A percentile compares a stretch with the other conserved stretches of the same genome.
Conservation (phyloP, 192 early-diverging fungal genomes). For the Coemansia sp. region DNA sequence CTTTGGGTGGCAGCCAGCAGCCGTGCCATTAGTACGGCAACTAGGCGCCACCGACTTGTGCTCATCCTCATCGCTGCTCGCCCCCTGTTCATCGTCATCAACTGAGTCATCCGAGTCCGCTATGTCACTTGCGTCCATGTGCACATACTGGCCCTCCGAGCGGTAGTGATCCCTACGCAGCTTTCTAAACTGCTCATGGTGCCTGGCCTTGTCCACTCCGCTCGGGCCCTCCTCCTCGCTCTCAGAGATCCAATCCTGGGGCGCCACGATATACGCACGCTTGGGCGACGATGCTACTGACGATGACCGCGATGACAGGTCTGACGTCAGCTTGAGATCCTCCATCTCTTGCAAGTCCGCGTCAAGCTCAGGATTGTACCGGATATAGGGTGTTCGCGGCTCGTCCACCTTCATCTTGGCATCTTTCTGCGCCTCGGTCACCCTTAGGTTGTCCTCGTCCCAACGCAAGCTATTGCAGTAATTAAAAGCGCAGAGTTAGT, state of each 20-base stretch:
- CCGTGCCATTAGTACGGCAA: neutral
- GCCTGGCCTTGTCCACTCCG: conserved; percentile 56
- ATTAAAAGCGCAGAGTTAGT: neutral
- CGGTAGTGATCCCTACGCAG: conserved; percentile 83
- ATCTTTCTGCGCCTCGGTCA: conserved; percentile 87
- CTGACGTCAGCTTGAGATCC: conserved; percentile 38
- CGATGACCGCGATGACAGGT: conserved; percentile 33
- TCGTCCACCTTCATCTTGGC: conserved; percentile 96
- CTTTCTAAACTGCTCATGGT: conserved; percentile 72
- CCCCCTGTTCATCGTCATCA: conserved; percentile 24
- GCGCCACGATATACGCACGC: conserved; percentile 44
- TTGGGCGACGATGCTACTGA: conserved; percentile 59
- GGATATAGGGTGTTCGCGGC: conserved; percentile 93
- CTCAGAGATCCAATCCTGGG: conserved; percentile 39
- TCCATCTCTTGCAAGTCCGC: conserved; percentile 56
- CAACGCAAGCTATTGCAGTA: conserved; percentile 68
- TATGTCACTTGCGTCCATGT: conserved; percentile 47
- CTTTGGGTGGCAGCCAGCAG: neutral
- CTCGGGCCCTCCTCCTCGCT: conserved; percentile 38
- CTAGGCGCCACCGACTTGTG: neutral
- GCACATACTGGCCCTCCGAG: conserved; percentile 55
- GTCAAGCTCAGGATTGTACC: conserved; percentile 81
- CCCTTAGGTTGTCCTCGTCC: conserved; percentile 90
- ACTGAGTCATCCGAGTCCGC: conserved; percentile 58
- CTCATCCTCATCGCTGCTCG: conserved; percentile 3